Evolutionary conservation across 2,329 filamentous ascomycete genomes (phyloP).

Genomic region (Phialophora chinensis): DNA sequence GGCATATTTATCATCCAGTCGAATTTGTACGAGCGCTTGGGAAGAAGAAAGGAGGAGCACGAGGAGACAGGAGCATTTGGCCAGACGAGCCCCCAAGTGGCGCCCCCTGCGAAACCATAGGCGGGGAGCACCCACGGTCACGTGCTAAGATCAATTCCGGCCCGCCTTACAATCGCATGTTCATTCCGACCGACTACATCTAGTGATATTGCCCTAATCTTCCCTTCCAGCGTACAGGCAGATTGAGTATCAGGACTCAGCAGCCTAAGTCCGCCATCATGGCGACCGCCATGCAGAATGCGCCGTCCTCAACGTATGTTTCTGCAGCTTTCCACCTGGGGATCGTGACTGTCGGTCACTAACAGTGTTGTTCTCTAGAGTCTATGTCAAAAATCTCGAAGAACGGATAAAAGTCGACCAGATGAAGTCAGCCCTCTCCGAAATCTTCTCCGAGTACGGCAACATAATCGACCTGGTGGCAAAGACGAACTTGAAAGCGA

Average conservation of each 20-base stretch:
- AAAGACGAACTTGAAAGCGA: constrained; percentile 88
- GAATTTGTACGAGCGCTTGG: not conserved
- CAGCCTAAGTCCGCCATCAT: constrained; percentile 13
- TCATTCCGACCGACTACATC: not conserved
- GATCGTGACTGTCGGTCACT: constrained; percentile 7
- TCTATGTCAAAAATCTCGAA: constrained; percentile 76
- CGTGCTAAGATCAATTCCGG: not conserved
- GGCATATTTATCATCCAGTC: not conserved
- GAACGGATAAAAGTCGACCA: constrained; percentile 84
- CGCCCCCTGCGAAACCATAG: not conserved
- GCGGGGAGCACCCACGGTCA: not conserved
- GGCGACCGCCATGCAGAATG: constrained; percentile 33
- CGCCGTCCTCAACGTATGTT: constrained; percentile 39
- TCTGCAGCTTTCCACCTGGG: not conserved
- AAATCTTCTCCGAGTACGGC: constrained; percentile 89
- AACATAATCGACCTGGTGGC: constrained; percentile 82
- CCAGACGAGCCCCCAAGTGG: not conserved
- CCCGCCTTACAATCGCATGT: not conserved
- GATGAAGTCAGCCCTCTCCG: constrained; percentile 73
- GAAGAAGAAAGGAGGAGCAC: not conserved
- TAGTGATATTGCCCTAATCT: not conserved
- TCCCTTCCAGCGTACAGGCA: not conserved
- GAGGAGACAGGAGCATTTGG: not conserved
- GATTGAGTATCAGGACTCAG: not conserved
- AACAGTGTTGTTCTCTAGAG: constrained; percentile 16